Evolutionary conservation across 148 eudicot species (phyloP), one percentile per base, ranked within the genome.

Genomic region (Cornus suecica): DNA sequence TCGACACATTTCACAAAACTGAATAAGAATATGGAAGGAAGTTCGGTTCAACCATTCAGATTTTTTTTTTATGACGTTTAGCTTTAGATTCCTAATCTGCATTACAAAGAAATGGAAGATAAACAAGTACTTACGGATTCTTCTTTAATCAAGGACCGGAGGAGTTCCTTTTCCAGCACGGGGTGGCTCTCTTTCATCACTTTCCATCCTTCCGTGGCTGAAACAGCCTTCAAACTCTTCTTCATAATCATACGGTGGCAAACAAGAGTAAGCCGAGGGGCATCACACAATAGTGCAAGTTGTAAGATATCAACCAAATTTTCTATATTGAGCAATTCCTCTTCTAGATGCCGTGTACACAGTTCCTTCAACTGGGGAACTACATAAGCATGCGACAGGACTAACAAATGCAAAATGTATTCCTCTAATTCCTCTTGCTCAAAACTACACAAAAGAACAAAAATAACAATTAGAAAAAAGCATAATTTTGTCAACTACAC

Each of bases 221-320:
- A 80, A 71, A 90, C 83, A 6, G 86, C 77, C 75, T 91, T 86
- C 76, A 93, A 66, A 74, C 88, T 93, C 62, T 71, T 65, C 61
- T 71, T 65, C 61, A 86, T 37, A 62, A 96, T 87, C 84, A 85
- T 79, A 31, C 95, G 92, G 74, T 88, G 94, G 78, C 95, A 91
- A 62, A 91, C 76, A 71, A 91, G 83, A 83, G 93, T 58, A 30
- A 96, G 92, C 28, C 97, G 86, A 56, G 99, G 92, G 18, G 93
- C 88, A 73, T 96, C 98, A 83, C 99, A 93, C 25, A 96, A 85
- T 68, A 93, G 81, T 45, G 98, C 91, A 8, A 96, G 85, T 84
- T 96, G 99, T 74, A 93, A 93, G 24, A 88, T 79, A 48, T 96
- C 99, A 0, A 88, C 51, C 6, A 82, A 85, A 58, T 96, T 91